Conservation (phyloP, 257 asterid genomes). For the Solanum piurae region DNA sequence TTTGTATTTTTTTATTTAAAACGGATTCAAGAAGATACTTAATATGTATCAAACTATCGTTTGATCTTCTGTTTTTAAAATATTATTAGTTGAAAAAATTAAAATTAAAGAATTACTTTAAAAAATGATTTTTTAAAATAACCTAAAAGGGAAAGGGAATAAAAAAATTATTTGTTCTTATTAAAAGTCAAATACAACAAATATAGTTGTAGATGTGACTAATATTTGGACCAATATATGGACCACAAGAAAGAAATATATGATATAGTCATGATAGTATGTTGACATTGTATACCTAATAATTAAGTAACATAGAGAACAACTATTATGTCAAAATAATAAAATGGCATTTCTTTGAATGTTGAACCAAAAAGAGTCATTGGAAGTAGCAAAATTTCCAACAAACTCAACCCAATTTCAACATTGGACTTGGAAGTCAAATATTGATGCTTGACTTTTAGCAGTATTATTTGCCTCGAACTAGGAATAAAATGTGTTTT, state of each 20-base stretch:
- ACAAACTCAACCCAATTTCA: conserved; percentile 1
- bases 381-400: neutral
- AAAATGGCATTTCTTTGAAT: neutral
- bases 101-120: neutral
- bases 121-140: too few relatives aligned
- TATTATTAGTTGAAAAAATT: neutral
- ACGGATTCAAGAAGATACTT: neutral
- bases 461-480: neutral
- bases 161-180: neutral
- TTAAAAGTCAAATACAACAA: neutral
- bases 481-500: neutral
- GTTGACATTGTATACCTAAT: neutral
- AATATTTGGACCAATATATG: neutral
- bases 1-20: too few relatives aligned
- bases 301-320: neutral
- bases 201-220: neutral
- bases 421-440: neutral
- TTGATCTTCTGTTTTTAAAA: too few relatives aligned
- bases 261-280: neutral
- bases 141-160: neutral
- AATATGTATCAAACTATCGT: too few relatives aligned
- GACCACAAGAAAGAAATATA: neutral
- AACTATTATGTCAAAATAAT: neutral
- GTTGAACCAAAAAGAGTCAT: neutral
- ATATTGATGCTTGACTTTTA: neutral